Percentiles rank a stretch among this genome's conserved stretches.
Conservation (phyloP, 441 rosid genomes). For the Francoa sonchifolia region DNA sequence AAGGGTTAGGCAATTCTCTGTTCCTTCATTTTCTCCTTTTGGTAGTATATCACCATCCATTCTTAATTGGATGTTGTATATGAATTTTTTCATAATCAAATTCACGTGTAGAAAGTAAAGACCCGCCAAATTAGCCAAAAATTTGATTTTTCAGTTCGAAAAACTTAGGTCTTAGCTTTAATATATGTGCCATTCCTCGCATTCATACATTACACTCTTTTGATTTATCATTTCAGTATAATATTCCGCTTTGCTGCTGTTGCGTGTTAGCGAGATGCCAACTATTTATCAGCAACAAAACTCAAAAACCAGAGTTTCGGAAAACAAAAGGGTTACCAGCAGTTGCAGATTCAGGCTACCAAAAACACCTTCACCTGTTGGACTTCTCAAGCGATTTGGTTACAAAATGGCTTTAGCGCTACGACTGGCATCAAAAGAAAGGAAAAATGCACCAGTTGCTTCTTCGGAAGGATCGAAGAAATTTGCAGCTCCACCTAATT, state of each 20-base stretch:
- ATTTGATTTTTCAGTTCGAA: too few relatives aligned
- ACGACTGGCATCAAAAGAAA: conserved; percentile 22
- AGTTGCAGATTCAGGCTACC: conserved; percentile 41
- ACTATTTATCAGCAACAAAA: conserved; percentile 14
- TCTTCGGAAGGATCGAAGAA: conserved; percentile 33
- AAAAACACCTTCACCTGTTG: conserved; percentile 26
- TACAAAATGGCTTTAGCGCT: conserved; percentile 30
- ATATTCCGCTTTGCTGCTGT: too few relatives aligned
- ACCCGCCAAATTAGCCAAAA: too few relatives aligned
- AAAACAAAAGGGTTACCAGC: conserved; percentile 16
- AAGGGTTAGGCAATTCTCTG: too few relatives aligned
- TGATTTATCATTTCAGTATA: conserved; percentile 1
- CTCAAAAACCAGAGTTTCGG: conserved; percentile 8
- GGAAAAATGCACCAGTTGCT: conserved; percentile 28
- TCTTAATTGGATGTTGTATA: too few relatives aligned
- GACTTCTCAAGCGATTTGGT: conserved; percentile 34
- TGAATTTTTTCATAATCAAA: too few relatives aligned
- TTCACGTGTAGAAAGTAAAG: too few relatives aligned
- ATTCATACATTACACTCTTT: too few relatives aligned
- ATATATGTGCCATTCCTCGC: too few relatives aligned
- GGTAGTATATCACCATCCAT: too few relatives aligned
- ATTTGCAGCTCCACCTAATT: conserved; percentile 27
- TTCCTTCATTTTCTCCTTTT: too few relatives aligned
- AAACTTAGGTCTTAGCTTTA: too few relatives aligned
- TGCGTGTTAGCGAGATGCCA: conserved; percentile 18